Conservation (phyloP, 345 rosid genomes). For the Chamaenerion angustifolium region DNA sequence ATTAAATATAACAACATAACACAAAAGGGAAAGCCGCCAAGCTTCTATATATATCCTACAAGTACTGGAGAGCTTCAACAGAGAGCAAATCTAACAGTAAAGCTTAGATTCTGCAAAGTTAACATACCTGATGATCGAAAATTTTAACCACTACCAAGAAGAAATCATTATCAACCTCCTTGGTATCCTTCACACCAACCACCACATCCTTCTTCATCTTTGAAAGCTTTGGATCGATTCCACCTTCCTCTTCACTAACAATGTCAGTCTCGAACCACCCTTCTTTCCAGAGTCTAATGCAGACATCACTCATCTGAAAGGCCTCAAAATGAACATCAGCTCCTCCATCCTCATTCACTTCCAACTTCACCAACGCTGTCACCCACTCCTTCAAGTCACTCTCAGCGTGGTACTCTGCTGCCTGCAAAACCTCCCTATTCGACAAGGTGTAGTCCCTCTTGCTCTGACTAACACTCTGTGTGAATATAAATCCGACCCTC, state of each 20-base stretch:
- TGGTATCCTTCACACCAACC: constrained; percentile 80
- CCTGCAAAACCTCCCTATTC: constrained; percentile 57
- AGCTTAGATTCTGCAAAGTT: constrained; percentile 1
- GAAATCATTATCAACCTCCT: constrained; percentile 84
- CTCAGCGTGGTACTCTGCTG: constrained; percentile 63
- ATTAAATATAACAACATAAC: no score
- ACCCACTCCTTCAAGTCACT: constrained; percentile 86
- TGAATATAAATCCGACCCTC: constrained; percentile 73
- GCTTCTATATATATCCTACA: no score
- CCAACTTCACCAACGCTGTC: constrained; percentile 76
- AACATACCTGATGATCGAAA: constrained; percentile 63
- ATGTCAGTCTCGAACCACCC: constrained; percentile 71
- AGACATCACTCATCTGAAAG: constrained; percentile 94
- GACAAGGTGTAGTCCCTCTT: constrained; percentile 74
- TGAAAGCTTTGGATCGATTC: constrained; percentile 70
- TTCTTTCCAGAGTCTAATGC: constrained; percentile 67
- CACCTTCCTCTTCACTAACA: constrained; percentile 17
- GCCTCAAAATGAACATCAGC: constrained; percentile 92
- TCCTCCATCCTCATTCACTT: constrained; percentile 70
- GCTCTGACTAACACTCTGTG: constrained; percentile 53
- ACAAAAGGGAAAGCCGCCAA: no score
- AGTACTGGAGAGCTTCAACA: no score
- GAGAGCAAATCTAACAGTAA: no score
- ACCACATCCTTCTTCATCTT: constrained; percentile 87
- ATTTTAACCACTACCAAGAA: constrained; percentile 81